A percentile compares a stretch with the other conserved stretches of the same genome.
Conservation (phyloP, 1,139 yeast species). For the Saccharomycopsis crataegensis region DNA sequence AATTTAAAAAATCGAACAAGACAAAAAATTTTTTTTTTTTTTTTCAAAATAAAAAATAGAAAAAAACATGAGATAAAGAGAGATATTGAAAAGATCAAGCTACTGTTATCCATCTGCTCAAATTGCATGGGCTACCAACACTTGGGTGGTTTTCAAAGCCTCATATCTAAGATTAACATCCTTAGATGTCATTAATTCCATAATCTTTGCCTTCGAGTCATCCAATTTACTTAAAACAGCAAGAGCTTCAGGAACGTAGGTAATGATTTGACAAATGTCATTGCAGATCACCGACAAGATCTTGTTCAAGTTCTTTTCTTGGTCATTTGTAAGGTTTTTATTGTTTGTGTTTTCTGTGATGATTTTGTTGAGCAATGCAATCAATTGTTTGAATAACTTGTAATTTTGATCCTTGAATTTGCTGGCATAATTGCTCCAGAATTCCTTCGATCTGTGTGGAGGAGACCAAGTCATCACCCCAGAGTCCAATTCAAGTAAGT, state of each 20-base stretch:
- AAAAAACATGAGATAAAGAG: neutral
- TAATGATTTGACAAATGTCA: conserved; percentile 70
- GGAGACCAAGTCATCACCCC: conserved; percentile 85
- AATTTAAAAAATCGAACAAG: neutral
- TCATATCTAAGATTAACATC: conserved; percentile 89
- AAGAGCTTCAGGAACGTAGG: conserved; percentile 51
- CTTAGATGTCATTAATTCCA: conserved; percentile 76
- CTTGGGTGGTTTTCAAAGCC: conserved; percentile 90
- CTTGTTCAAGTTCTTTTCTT: conserved; percentile 25
- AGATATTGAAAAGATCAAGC: too few relatives aligned
- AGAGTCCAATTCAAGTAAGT: conserved; percentile 74
- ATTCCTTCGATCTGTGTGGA: conserved; percentile 78
- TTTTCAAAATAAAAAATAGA: neutral
- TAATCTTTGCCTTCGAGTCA: conserved; percentile 66
- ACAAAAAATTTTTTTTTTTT: neutral
- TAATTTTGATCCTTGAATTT: conserved; percentile 74
- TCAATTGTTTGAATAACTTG: conserved; percentile 56
- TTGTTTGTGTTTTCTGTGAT: conserved; percentile 18
- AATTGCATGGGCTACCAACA: conserved; percentile 72
- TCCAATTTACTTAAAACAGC: conserved; percentile 37
- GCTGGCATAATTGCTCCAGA: conserved; percentile 79
- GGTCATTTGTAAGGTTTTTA: conserved; percentile 14
- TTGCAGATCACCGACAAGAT: conserved; percentile 53
- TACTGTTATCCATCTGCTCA: conserved; percentile 19
- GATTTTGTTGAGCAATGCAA: conserved; percentile 32